phyloP scores from a whole-genome alignment of 768 basidiomycete species.

The Chalciporus chontae region DNA sequence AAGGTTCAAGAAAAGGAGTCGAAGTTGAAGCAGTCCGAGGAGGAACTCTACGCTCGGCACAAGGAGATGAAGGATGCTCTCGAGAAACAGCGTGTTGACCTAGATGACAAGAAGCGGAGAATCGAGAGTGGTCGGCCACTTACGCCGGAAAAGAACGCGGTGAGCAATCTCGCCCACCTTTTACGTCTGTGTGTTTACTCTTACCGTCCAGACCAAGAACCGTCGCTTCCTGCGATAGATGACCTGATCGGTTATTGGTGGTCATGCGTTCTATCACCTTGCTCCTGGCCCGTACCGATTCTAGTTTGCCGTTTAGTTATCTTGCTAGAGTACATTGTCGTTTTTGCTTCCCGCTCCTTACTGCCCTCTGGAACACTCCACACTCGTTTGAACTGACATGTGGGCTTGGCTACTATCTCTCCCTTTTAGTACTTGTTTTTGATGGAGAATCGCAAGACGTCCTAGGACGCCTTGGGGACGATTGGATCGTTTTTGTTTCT shows the following conservation, averaged over 20 bases:
- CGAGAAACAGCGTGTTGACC: constrained; percentile 91
- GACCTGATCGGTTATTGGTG: constrained; percentile 6
- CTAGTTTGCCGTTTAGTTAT: constrained; percentile 36
- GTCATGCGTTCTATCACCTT: constrained; percentile 23
- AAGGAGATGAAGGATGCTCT: constrained; percentile 99
- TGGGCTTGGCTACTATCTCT: constrained; percentile 43
- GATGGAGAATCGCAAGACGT: constrained; percentile 28
- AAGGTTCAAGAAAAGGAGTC: constrained; percentile 99
- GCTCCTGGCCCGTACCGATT: constrained; percentile 32
- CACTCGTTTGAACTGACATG: constrained; percentile 61
- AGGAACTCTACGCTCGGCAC: constrained; percentile 97
- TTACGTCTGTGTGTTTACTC: constrained; percentile 5
- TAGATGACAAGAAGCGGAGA: constrained; percentile 98
- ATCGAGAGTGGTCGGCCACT: constrained; percentile 92
- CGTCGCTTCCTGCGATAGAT: constrained; percentile 36
- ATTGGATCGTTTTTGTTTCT: constrained; percentile 20
- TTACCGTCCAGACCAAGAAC: constrained; percentile 30
- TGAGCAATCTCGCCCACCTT: constrained; percentile 38
- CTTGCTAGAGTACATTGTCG: constrained; percentile 43
- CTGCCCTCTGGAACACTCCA: constrained; percentile 45
- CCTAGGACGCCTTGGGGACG: constrained; percentile 21
- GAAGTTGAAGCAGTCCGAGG: constrained; percentile 98
- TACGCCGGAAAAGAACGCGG: constrained; percentile 90
- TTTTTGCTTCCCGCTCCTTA: constrained; percentile 30
- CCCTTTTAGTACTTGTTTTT: constrained; percentile 46